Base-by-base conservation (phyloP, 2,329 filamentous ascomycete species). In the Colletotrichum phormii region DNA sequence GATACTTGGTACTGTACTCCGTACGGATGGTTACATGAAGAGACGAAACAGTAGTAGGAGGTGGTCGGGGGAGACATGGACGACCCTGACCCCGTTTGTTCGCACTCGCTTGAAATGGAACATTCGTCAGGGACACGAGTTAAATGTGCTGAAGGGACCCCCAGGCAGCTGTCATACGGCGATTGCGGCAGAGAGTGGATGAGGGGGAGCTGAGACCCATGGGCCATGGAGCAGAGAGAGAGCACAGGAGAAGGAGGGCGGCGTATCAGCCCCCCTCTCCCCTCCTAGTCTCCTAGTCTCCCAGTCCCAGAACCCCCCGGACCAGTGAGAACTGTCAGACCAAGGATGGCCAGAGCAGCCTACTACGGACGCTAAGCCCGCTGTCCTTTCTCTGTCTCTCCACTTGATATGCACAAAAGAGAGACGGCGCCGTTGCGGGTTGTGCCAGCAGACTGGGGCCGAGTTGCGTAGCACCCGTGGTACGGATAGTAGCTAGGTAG, bases 121-220 rank as follows among this genome's bases (percentile, higher is more conserved):
- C 33, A 57, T 54, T 64, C 51, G 31, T 42, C 33, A 64, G 62
- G 62, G 53, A 64, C 62, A 57, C 46, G 51, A 24, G 46, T 12
- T 22, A 63, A 63, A 63, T 63, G 46, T 37, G 49, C 54, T 64
- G 71, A 61, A 64, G 71, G 60, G 55, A 61, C 60, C 60, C 60
- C 71, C 54, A 49, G 55, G 66, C 71, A 61, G 61, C 61, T 53
- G 67, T 73, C 71, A 65, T 71, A 71, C 71, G 61, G 61, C 55
- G 71, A 61, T 49, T 73, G 71, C 71, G 60, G 71, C 71, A 65
- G 61, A 70, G 67, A 73, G 71, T 71, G 71, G 71, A 71, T 60
- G 69, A 70, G 57, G 67, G 61, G 71, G 71, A 64, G 60, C 69
- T 69, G 64, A 64, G 69, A 72, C 69, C 67, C 33, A 60, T 60